Base-by-base conservation (phyloP, 2,329 filamentous ascomycete genomes). In the Fusarium sp. region DNA sequence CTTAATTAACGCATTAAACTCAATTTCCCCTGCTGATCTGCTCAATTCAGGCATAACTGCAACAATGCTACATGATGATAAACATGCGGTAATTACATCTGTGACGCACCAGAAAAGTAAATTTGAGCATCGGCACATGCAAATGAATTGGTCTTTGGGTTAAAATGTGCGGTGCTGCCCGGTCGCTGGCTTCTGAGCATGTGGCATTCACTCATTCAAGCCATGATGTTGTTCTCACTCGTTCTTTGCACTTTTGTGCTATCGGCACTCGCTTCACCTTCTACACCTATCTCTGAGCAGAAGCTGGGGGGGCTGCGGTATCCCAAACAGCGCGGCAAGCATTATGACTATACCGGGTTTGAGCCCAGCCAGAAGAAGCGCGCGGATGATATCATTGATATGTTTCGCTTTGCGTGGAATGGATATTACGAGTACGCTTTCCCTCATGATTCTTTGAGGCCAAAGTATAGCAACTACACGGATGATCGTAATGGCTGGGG, bases 401-500 rank as follows among this genome's bases (percentile, higher is more conserved):
- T 69, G 66, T 69, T 69, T 28, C 64, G 64, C 10, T 69, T 69
- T 20, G 66, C 66, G 18, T 69, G 64, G 66, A 39, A 69, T 22
- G 66, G 66, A 2, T 69, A 69, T 1, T 66, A 68, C 13, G 51
- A 24, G 13, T 32, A 69, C 57, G 63, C 63, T 0, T 66, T 66
- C 6, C 63, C 58, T 8, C 58, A 66, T 18, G 63, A 66, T 15
- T 66, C 64, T 3, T 28, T 69, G 17, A 45, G 51, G 2, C 64
- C 66, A 18, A 69, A 69, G 39, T 69, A 57, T 17, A 47, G 20
- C 15, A 63, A 57, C 13, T 69, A 63, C n/a, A 32, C 51, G 10
- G 57, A 69, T 12, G 64, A 69, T 12, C 64, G 66, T 22, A 69
- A 69, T 32, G 64, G 66, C 47, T 69, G 66, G 66, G 66, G 66